Evolutionary conservation across 1,284 basidiomycete genomes (phyloP).

Genomic region (Ganoderma sinense): DNA sequence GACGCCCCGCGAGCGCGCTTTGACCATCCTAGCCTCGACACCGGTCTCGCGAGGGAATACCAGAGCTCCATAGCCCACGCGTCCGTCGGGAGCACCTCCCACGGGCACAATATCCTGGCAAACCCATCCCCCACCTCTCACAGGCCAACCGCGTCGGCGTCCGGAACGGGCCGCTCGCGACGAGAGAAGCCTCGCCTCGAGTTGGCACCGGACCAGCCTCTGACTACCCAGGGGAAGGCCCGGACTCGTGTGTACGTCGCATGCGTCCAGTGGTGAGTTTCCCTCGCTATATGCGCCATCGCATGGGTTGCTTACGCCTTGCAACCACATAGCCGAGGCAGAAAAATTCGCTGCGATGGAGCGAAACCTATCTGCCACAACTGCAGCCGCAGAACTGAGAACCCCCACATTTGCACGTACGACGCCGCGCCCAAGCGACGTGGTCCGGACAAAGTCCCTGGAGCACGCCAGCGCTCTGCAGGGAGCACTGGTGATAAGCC

Average conservation of each 20-base stretch:
- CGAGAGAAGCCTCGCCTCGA: constrained; percentile 69
- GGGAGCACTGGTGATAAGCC: constrained; percentile 34
- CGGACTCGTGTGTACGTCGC: constrained; percentile 80
- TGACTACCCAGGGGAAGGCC: constrained; percentile 77
- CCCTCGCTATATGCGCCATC: not conserved
- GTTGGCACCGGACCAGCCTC: constrained; percentile 73
- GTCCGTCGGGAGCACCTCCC: constrained; percentile 20
- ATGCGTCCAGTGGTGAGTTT: constrained; percentile 73
- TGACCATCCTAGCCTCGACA: constrained; percentile 20
- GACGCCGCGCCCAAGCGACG: constrained; percentile 76
- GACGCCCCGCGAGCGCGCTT: constrained; percentile 23
- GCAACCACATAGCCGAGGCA: constrained; percentile 59
- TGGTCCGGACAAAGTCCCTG: constrained; percentile 78
- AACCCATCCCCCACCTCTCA: constrained; percentile 15
- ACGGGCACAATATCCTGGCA: constrained; percentile 18
- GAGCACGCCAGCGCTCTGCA: constrained; percentile 66
- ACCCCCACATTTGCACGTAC: constrained; percentile 49
- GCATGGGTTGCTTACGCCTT: constrained; percentile 9
- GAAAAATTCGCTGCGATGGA: constrained; percentile 85
- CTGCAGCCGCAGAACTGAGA: constrained; percentile 56
- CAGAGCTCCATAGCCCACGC: constrained; percentile 18
- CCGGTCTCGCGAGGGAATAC: constrained; percentile 19
- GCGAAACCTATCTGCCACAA: constrained; percentile 78
- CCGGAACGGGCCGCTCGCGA: constrained; percentile 40
- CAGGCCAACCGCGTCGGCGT: constrained; percentile 10